Evolutionary conservation across 2,329 filamentous ascomycete species (phyloP).

Genomic region (Phialophora verrucosa): DNA sequence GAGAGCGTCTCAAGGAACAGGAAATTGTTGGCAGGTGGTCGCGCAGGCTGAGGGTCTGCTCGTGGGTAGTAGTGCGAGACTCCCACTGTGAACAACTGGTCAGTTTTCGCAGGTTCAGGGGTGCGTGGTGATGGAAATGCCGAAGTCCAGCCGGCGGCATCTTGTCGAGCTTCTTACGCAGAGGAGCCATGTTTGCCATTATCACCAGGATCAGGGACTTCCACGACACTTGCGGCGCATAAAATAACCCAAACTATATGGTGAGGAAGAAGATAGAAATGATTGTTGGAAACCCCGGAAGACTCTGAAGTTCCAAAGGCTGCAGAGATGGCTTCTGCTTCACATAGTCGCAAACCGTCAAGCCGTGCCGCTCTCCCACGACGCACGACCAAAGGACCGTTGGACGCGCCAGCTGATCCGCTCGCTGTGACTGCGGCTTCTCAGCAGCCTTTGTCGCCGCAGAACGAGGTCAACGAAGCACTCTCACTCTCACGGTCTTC

Average conservation of each 20-base stretch:
- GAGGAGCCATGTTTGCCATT: neutral
- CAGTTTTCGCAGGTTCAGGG: neutral
- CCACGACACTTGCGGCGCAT: neutral
- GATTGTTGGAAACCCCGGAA: neutral
- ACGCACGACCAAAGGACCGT: constrained; percentile 76
- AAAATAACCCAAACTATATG: neutral
- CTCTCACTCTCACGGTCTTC: neutral
- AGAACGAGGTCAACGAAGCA: constrained; percentile 10
- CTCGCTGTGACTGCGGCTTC: constrained; percentile 41
- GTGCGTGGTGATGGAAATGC: neutral
- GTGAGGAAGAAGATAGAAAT: neutral
- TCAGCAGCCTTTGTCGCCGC: constrained; percentile 12
- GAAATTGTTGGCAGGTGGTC: constrained; percentile 27
- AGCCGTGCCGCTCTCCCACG: constrained; percentile 55
- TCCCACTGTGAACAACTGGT: constrained; percentile 8
- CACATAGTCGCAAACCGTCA: constrained; percentile 34
- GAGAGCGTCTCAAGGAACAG: constrained; percentile 1
- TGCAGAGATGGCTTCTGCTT: constrained; percentile 5
- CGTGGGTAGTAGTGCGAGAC: constrained; percentile 10
- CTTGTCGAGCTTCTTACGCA: neutral
- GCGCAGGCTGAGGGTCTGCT: constrained; percentile 22
- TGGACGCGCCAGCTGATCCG: constrained; percentile 74
- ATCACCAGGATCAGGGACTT: neutral
- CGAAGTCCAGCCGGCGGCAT: constrained; percentile 12
- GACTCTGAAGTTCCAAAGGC: constrained; percentile 2